Conservation (phyloP, 345 rosid species). For the Citrus hindsii region DNA sequence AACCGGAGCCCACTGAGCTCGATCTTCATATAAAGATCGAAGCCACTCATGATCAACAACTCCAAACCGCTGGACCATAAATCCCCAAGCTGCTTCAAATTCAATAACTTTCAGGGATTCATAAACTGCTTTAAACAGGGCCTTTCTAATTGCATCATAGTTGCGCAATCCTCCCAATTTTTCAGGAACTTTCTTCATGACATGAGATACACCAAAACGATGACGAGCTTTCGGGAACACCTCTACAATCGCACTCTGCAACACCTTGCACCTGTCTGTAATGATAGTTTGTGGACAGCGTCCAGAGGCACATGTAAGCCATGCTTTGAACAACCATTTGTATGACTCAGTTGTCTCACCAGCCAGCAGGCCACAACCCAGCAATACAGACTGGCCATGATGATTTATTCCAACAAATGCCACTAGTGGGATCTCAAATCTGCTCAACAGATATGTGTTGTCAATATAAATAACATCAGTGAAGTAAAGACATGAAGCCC, state of each 20-base stretch:
- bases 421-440: conserved; percentile 61
- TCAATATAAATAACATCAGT: conserved; percentile 55
- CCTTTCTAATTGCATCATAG: conserved; percentile 52
- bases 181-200: conserved; percentile 51
- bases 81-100: conserved; percentile 72
- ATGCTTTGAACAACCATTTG: conserved; percentile 58
- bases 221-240: conserved; percentile 61
- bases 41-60: conserved; percentile 65
- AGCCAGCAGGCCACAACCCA: conserved; percentile 68
- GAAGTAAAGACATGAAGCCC: conserved; percentile 55
- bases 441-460: conserved; percentile 44
- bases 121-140: conserved; percentile 42
- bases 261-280: conserved; percentile 54
- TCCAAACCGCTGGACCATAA: conserved; percentile 56
- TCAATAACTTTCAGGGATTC: conserved; percentile 62
- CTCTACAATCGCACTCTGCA: conserved; percentile 48
- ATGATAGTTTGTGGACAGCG: conserved; percentile 57
- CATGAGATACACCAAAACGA: conserved; percentile 41
- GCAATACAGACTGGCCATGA: conserved; percentile 56
- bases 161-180: conserved; percentile 49
- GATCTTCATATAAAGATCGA: conserved; percentile 61
- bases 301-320: conserved; percentile 51
- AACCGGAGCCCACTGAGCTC: conserved; percentile 79
- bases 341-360: conserved; percentile 60
- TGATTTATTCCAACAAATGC: conserved; percentile 62